phyloP scores from a whole-genome alignment of 2,329 filamentous ascomycete genomes.

The Trematosphaeria pertusa region DNA sequence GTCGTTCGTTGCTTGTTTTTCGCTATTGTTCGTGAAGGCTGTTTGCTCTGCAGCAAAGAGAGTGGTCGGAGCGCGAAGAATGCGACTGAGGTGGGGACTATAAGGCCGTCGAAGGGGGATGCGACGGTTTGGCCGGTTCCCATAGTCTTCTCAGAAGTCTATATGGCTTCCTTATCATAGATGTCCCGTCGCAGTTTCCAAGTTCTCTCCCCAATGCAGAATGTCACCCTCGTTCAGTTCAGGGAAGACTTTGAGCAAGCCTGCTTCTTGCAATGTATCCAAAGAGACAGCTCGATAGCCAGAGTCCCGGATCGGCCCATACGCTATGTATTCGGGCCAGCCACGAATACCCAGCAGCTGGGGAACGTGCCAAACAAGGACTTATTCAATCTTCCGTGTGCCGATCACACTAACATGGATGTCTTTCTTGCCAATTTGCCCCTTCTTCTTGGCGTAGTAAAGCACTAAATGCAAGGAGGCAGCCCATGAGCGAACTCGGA shows the following conservation, averaged over 20 bases:
- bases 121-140: no score
- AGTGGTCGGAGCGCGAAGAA: no score
- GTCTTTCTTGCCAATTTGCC: not conserved
- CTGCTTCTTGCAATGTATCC: not conserved
- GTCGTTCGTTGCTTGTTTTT: no score
- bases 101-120: no score
- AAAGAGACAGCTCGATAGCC: not conserved
- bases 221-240: no score
- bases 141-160: no score
- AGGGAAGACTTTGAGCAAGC: not conserved
- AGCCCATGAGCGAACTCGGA: conserved; percentile 10
- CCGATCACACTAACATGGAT: conserved; percentile 10
- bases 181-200: no score
- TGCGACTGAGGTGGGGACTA: no score
- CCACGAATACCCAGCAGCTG: conserved; percentile 1
- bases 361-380: conserved; percentile 11
- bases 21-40: no score
- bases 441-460: conserved; percentile 2
- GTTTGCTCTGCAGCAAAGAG: no score
- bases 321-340: not conserved
- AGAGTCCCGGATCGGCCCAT: not conserved
- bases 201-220: no score
- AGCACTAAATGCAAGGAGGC: conserved; percentile 11
- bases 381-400: conserved; percentile 1
- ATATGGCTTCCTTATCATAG: no score